Evolutionary conservation across 306 rosid species (phyloP).

Genomic region (Prinsepia uniflora): DNA sequence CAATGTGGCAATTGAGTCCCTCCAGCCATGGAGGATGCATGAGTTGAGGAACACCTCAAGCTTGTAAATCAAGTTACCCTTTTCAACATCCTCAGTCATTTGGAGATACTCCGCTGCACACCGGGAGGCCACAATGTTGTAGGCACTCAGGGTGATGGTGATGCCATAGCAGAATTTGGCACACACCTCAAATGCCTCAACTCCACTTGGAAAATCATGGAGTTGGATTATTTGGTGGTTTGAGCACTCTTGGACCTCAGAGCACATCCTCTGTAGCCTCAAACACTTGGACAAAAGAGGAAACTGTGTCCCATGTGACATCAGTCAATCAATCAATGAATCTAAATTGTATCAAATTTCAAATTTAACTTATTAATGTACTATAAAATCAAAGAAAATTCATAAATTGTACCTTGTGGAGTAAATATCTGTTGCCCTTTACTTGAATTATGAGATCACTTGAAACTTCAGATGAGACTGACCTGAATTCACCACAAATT

Average conservation of each 20-base stretch:
- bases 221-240: constrained; percentile 70
- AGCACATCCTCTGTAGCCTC: constrained; percentile 70
- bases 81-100: constrained; percentile 96
- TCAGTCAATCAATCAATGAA: no score
- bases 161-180: constrained; percentile 97
- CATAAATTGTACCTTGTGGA: constrained; percentile 69
- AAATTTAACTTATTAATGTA: no score
- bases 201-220: constrained; percentile 82
- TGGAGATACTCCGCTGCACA: constrained; percentile 87
- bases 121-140: constrained; percentile 82
- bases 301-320: constrained; percentile 51
- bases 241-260: constrained; percentile 69
- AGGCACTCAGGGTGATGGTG: constrained; percentile 78
- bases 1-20: constrained; percentile 74
- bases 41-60: constrained; percentile 88
- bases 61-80: constrained; percentile 77
- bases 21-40: constrained; percentile 91
- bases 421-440: constrained; percentile 78
- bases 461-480: constrained; percentile 92
- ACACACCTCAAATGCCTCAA: constrained; percentile 85
- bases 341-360: background rate
- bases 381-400: background rate
- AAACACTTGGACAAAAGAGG: constrained; percentile 88
- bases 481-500: constrained; percentile 44
- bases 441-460: constrained; percentile 93